Conservation (phyloP, 768 basidiomycete species). For the Pleurotus giganteus region DNA sequence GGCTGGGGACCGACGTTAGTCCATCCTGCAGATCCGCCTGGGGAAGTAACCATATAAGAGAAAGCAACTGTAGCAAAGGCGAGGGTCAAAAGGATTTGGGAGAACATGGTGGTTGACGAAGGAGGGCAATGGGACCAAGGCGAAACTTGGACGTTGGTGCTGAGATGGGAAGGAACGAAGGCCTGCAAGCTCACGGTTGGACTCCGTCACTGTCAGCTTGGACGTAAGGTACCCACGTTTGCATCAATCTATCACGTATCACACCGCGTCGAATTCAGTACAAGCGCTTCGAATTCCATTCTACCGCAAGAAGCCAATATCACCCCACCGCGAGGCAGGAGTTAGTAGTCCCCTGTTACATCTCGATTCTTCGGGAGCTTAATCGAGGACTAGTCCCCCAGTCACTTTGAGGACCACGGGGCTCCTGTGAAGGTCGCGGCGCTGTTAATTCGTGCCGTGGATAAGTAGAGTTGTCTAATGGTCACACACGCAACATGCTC, state of each 20-base stretch:
- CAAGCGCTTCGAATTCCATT: background rate
- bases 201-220: background rate
- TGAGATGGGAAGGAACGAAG: slow-evolving; percentile 9
- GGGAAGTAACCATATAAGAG: slow-evolving; percentile 63
- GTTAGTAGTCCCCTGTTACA: no score
- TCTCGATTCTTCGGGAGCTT: no score
- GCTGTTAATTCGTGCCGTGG: background rate
- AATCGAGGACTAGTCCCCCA: no score
- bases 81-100: slow-evolving; percentile 38
- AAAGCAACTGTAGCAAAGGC: slow-evolving; percentile 51
- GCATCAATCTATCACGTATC: background rate
- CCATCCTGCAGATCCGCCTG: slow-evolving; percentile 52
- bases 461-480: background rate
- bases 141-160: slow-evolving; percentile 15
- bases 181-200: background rate
- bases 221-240: background rate
- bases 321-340: no score
- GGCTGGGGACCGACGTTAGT: slow-evolving; percentile 48
- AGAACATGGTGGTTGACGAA: slow-evolving; percentile 11
- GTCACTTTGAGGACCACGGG: no score
- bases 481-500: no score
- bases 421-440: no score
- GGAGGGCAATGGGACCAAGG: slow-evolving; percentile 15
- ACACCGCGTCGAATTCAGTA: background rate
- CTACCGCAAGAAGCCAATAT: no score